Conservation (phyloP, 345 rosid genomes). For the Adansonia digitata region DNA sequence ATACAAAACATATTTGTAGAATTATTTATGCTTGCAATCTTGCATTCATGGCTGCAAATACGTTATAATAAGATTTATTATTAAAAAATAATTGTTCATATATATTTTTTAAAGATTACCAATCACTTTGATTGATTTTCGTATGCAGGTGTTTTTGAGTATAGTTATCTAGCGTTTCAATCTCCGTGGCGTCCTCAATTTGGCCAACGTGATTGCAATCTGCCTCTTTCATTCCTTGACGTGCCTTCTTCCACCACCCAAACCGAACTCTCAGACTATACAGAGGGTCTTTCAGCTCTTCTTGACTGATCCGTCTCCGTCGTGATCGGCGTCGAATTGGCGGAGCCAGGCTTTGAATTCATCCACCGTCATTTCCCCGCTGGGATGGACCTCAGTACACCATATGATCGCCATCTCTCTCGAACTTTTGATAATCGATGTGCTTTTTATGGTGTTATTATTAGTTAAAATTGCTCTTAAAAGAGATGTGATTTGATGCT, state of each 20-base stretch:
- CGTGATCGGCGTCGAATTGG: slow-evolving; percentile 18
- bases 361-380: slow-evolving; percentile 24
- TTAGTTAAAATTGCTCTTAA: too few relatives aligned
- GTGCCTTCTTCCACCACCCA: slow-evolving; percentile 35
- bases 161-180: slow-evolving; percentile 21
- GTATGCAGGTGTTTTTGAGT: slow-evolving; percentile 26
- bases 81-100: too few relatives aligned
- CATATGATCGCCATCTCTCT: slow-evolving; percentile 24
- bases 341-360: slow-evolving; percentile 31
- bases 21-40: neutral
- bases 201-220: slow-evolving; percentile 23
- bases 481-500: neutral
- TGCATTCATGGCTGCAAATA: neutral
- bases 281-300: slow-evolving; percentile 28
- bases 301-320: slow-evolving; percentile 20
- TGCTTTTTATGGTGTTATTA: too few relatives aligned
- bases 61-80: too few relatives aligned
- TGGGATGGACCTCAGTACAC: slow-evolving; percentile 20
- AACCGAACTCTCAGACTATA: slow-evolving; percentile 22
- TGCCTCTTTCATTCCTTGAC: slow-evolving; percentile 27
- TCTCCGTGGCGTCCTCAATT: slow-evolving; percentile 22
- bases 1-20: neutral
- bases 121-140: slow-evolving; percentile 22
- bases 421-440: neutral
- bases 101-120: too few relatives aligned